Evolutionary conservation across 495 filamentous ascomycete species (phyloP).

Genomic region (Sabuloglossum arenarium): DNA sequence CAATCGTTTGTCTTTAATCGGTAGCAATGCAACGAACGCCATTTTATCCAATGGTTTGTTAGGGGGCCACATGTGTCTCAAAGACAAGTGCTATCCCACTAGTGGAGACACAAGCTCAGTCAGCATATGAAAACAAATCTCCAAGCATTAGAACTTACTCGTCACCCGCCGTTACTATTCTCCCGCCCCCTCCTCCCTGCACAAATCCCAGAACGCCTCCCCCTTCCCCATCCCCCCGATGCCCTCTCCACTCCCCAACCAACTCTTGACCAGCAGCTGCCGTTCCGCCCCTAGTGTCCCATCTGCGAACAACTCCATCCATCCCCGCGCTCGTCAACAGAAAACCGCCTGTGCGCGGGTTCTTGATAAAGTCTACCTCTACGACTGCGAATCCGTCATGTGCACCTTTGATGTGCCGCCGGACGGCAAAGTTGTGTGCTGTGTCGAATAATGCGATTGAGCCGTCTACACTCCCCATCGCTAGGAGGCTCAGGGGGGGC

Average conservation of each 20-base stretch:
- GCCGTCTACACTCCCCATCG: slow-evolving; percentile 78
- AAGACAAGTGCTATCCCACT: not conserved
- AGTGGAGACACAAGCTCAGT: not conserved
- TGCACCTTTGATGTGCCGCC: slow-evolving; percentile 57
- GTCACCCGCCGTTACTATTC: slow-evolving; percentile 74
- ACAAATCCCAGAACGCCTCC: slow-evolving; percentile 83
- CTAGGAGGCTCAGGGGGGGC: slow-evolving; percentile 54
- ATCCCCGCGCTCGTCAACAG: slow-evolving; percentile 65
- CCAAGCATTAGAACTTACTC: slow-evolving; percentile 23
- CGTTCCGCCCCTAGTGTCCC: slow-evolving; percentile 71
- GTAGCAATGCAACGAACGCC: too few species aligned
- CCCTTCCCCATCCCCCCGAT: slow-evolving; percentile 58
- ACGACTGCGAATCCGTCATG: slow-evolving; percentile 72
- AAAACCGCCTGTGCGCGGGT: slow-evolving; percentile 23
- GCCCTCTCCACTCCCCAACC: slow-evolving; percentile 63
- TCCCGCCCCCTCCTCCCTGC: slow-evolving; percentile 41
- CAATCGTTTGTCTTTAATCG: too few species aligned
- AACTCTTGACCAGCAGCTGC: slow-evolving; percentile 38
- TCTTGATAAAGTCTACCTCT: slow-evolving; percentile 67
- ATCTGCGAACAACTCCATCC: slow-evolving; percentile 69
- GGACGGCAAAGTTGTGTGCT: slow-evolving; percentile 58
- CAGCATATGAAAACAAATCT: not conserved
- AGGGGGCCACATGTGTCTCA: not conserved
- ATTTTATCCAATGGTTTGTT: not conserved
- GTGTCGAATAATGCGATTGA: slow-evolving; percentile 77